phyloP scores from a whole-genome alignment of 2,329 filamentous ascomycete species.

The Fusarium neocosmosporiellum region DNA sequence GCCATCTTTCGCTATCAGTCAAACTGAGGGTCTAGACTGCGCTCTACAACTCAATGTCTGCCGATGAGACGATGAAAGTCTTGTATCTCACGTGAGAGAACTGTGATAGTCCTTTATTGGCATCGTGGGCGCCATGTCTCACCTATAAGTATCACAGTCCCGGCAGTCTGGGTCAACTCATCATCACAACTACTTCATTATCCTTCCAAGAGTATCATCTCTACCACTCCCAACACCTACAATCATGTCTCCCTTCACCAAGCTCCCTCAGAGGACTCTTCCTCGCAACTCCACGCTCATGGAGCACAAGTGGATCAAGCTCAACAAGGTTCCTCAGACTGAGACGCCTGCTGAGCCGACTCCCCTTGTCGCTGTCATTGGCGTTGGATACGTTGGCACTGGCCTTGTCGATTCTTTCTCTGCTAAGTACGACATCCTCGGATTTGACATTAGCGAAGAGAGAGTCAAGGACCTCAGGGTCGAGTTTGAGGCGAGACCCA shows the following conservation, averaged over 20 bases:
- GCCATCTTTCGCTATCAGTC: not conserved
- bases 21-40: not conserved
- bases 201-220: not conserved
- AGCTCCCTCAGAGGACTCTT: not conserved
- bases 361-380: conserved; percentile 60
- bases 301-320: not conserved
- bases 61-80: not conserved
- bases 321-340: not conserved
- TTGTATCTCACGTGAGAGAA: not conserved
- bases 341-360: conserved; percentile 4
- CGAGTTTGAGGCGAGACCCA: conserved; percentile 35
- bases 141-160: not conserved
- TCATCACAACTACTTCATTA: not conserved
- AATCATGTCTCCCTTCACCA: not conserved
- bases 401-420: conserved; percentile 59
- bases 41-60: not conserved
- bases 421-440: conserved; percentile 53
- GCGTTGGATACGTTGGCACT: conserved; percentile 63
- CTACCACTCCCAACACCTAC: not conserved
- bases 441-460: conserved; percentile 57
- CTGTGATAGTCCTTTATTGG: not conserved
- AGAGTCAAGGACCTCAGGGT: conserved; percentile 50
- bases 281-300: not conserved
- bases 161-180: not conserved
- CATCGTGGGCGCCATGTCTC: not conserved